Conservation (phyloP, 257 asterid genomes). For the Perilla frutescens region DNA sequence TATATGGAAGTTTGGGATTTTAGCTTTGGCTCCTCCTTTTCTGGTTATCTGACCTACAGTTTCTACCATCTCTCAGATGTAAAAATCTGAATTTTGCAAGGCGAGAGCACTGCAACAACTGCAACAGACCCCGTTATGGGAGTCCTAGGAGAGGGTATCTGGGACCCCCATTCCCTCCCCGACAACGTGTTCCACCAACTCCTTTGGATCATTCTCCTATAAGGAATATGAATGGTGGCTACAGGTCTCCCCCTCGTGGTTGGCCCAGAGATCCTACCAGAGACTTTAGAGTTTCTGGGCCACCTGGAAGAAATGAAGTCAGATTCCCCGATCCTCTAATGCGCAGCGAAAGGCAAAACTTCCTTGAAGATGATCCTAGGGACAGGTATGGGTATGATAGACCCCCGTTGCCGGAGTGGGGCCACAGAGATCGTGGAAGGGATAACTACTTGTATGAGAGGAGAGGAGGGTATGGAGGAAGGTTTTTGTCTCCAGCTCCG, state of each 20-base stretch:
- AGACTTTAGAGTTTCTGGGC: constrained; percentile 65
- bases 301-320: constrained; percentile 61
- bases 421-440: constrained; percentile 67
- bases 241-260: constrained; percentile 79
- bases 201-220: constrained; percentile 62
- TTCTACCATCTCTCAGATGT: constrained; percentile 56
- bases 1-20: neutral
- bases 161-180: constrained; percentile 51
- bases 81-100: constrained; percentile 91
- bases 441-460: constrained; percentile 56
- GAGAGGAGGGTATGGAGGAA: constrained; percentile 61
- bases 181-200: constrained; percentile 55
- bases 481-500: constrained; percentile 61
- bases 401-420: constrained; percentile 60
- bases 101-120: constrained; percentile 86
- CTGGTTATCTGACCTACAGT: constrained; percentile 22
- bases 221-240: constrained; percentile 58
- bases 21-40: neutral
- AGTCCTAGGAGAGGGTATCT: constrained; percentile 73
- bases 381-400: constrained; percentile 68
- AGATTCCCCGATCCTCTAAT: constrained; percentile 62
- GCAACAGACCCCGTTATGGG: constrained; percentile 73
- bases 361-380: constrained; percentile 54
- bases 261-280: constrained; percentile 72
- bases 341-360: constrained; percentile 53